phyloP scores from a whole-genome alignment of 306 rosid genomes.

The Ochetophila trinervis region DNA sequence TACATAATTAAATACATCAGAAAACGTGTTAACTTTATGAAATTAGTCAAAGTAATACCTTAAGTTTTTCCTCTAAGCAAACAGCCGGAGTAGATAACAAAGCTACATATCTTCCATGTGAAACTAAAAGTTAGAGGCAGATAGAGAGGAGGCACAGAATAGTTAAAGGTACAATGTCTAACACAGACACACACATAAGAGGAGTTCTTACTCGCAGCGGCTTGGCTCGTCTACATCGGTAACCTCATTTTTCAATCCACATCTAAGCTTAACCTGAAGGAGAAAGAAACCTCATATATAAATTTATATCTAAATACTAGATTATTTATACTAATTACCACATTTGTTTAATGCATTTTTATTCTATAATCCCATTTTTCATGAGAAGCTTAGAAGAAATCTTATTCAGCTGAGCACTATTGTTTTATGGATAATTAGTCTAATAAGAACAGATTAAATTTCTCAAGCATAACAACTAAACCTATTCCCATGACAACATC shows the following conservation, averaged over 20 bases:
- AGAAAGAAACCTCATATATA: neutral
- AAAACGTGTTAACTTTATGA: neutral
- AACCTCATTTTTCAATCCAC: constrained; percentile 82
- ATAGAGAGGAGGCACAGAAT: constrained; percentile 12
- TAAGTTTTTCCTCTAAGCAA: constrained; percentile 78
- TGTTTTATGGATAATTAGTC: constrained; percentile 2
- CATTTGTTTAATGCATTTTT: neutral
- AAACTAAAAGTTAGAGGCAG: constrained; percentile 9
- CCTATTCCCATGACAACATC: no score
- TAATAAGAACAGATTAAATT: neutral
- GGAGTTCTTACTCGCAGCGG: constrained; percentile 85
- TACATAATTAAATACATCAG: constrained; percentile 14
- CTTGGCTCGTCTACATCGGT: constrained; percentile 96
- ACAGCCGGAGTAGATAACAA: constrained; percentile 76
- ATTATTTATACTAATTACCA: neutral
- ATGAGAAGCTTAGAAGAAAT: no score
- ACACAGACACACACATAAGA: constrained; percentile 1
- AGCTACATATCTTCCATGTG: constrained; percentile 71
- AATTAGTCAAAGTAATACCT: constrained; percentile 45
- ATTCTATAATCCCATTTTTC: no score
- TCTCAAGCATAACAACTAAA: neutral
- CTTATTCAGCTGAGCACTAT: neutral
- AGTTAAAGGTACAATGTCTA: neutral
- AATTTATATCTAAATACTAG: neutral
- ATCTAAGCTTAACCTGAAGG: constrained; percentile 75